Conservation (phyloP, 2,329 filamentous ascomycete species). For the Exophiala calicioides region DNA sequence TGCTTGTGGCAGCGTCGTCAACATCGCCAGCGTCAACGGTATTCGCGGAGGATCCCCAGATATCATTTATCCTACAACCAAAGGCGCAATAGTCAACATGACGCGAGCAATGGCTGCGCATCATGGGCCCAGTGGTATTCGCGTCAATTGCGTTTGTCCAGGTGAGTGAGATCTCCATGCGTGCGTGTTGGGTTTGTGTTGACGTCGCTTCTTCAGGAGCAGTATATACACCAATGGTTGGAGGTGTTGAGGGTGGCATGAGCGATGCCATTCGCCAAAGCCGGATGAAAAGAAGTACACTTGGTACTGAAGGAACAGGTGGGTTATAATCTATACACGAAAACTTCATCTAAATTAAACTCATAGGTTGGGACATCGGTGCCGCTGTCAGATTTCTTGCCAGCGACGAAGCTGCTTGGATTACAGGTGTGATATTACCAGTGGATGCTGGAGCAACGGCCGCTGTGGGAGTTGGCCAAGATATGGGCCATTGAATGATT, state of each 20-base stretch:
- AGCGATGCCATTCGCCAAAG: conserved; percentile 33
- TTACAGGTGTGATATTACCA: conserved; percentile 19
- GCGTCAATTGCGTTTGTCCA: conserved; percentile 55
- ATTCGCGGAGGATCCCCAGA: conserved; percentile 34
- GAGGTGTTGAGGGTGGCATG: conserved; percentile 31
- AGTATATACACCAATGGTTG: conserved; percentile 32
- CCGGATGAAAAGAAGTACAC: conserved; percentile 30
- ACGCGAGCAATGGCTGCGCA: conserved; percentile 55
- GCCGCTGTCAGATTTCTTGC: conserved; percentile 1
- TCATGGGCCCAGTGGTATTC: conserved; percentile 48
- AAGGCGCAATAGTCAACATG: conserved; percentile 51
- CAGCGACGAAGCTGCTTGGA: conserved; percentile 19
- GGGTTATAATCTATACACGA: neutral
- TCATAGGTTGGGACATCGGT: conserved; percentile 14
- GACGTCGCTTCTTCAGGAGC: neutral
- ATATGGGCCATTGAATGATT: neutral
- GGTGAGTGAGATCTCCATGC: conserved; percentile 35
- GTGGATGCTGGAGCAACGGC: conserved; percentile 21
- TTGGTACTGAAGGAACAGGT: conserved; percentile 28
- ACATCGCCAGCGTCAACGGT: conserved; percentile 40
- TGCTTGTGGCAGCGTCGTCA: conserved; percentile 39
- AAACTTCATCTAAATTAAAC: neutral
- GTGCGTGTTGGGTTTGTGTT: neutral
- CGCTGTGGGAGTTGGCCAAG: neutral
- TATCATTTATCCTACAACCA: conserved; percentile 38